A percentile compares a stretch with the other conserved stretches of the same genome.
These are phyloP conservation scores for Scleromitrula shiraiana DNA, from an alignment of 2,329 filamentous ascomycete species.

Conservation along the genomic window DNA sequence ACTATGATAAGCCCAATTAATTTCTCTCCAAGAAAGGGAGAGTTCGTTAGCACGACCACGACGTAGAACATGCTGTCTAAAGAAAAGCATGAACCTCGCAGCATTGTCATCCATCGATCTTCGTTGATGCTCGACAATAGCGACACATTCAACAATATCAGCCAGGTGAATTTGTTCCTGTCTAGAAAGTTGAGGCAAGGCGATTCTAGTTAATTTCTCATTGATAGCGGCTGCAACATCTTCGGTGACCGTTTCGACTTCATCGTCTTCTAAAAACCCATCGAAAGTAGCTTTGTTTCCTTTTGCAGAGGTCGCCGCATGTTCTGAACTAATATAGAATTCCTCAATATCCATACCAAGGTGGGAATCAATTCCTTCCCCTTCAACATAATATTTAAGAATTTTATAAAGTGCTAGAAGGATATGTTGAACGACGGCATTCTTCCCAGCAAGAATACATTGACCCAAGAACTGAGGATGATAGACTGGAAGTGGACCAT, in stretches of 20 bases:
- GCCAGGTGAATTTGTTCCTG: slow-evolving; percentile 81
- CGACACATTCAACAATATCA: slow-evolving; percentile 77
- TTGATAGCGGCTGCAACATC: slow-evolving; percentile 61
- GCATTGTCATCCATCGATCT: slow-evolving; percentile 88
- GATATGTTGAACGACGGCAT: slow-evolving; percentile 60
- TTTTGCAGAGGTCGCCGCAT: slow-evolving; percentile 17
- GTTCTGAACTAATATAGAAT: slow-evolving; percentile 40
- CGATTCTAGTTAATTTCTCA: slow-evolving; percentile 65
- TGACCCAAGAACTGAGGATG: slow-evolving; percentile 88
- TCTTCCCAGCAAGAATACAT: slow-evolving; percentile 76
- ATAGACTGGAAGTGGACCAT: slow-evolving; percentile 81
- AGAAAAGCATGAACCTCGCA: slow-evolving; percentile 79
- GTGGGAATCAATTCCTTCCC: slow-evolving; percentile 72
- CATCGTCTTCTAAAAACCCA: slow-evolving; percentile 44
- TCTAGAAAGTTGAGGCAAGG: slow-evolving; percentile 72
- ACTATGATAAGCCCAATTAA: slow-evolving; percentile 79
- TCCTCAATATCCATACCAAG: slow-evolving; percentile 56
- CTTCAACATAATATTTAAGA: slow-evolving; percentile 75
- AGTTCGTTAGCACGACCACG: slow-evolving; percentile 57
- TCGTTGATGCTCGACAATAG: slow-evolving; percentile 76
- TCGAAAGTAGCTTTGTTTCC: slow-evolving; percentile 34
- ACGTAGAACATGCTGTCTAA: slow-evolving; percentile 69
- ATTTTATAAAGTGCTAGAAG: slow-evolving; percentile 64
- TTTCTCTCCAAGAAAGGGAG: slow-evolving; percentile 67
- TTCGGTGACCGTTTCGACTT: slow-evolving; percentile 61